These are phyloP conservation scores for Cucurbita maxima DNA, from an alignment of 306 rosid species.

Conservation along the genomic window DNA sequence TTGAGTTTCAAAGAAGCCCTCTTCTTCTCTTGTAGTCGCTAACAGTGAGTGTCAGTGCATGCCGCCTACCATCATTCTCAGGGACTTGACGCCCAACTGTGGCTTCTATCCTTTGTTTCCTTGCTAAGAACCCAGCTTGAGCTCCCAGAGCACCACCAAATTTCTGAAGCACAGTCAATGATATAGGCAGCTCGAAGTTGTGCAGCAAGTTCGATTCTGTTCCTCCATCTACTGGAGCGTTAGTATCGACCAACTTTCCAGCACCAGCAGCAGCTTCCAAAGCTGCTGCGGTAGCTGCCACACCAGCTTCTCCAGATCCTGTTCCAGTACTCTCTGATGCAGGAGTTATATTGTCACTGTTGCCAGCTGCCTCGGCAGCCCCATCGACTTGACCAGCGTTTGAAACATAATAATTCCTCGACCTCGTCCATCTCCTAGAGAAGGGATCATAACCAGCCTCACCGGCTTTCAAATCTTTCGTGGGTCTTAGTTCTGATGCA, in stretches of 20 bases:
- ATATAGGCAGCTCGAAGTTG: slow-evolving; percentile 81
- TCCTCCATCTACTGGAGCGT: slow-evolving; percentile 81
- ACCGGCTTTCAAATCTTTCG: slow-evolving; percentile 51
- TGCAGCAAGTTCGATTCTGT: slow-evolving; percentile 58
- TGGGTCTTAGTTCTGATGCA: slow-evolving; percentile 62
- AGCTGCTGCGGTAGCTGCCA: slow-evolving; percentile 71
- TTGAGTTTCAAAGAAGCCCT: slow-evolving; percentile 58
- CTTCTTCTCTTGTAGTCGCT: slow-evolving; percentile 82
- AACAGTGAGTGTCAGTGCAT: slow-evolving; percentile 51
- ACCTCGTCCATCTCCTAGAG: slow-evolving; percentile 96
- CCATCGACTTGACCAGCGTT: slow-evolving; percentile 35
- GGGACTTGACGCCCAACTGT: slow-evolving; percentile 58
- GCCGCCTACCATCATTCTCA: slow-evolving; percentile 60
- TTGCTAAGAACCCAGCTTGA: slow-evolving; percentile 59
- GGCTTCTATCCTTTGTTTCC: slow-evolving; percentile 64
- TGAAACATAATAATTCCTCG: slow-evolving; percentile 69
- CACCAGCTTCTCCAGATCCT: slow-evolving; percentile 28
- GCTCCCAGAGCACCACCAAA: slow-evolving; percentile 76
- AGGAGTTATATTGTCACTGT: slow-evolving; percentile 11
- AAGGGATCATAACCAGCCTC: slow-evolving; percentile 99
- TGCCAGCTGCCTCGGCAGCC: slow-evolving; percentile 25
- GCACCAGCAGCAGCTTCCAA: slow-evolving; percentile 87
- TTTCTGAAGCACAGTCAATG: slow-evolving; percentile 56
- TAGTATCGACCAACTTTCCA: slow-evolving; percentile 79
- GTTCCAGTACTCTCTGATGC: slow-evolving; percentile 18